phyloP scores from a whole-genome alignment of 2,329 filamentous ascomycete genomes.

The Capronia coronata region DNA sequence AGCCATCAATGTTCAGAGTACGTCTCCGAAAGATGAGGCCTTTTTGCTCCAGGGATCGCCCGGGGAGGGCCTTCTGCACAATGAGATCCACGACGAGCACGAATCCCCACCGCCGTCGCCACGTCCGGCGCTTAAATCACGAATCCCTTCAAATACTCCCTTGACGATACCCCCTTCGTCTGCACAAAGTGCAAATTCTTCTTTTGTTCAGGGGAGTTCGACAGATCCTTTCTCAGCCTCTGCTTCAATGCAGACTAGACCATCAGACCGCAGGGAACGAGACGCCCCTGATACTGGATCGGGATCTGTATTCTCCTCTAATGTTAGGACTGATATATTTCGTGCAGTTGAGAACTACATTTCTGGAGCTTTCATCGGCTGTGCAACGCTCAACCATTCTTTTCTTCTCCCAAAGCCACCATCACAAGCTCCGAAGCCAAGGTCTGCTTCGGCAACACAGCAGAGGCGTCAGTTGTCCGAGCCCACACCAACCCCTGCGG shows the following conservation, averaged over 20 bases:
- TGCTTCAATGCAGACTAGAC: conserved; percentile 4
- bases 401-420: conserved; percentile 54
- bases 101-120: conserved; percentile 18
- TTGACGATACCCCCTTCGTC: not conserved
- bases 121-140: conserved; percentile 9
- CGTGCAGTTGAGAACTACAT: conserved; percentile 73
- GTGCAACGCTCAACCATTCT: conserved; percentile 67
- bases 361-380: conserved; percentile 59
- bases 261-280: conserved; percentile 1
- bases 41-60: conserved; percentile 25
- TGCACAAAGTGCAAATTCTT: not conserved
- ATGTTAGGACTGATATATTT: conserved; percentile 51
- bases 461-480: conserved; percentile 34
- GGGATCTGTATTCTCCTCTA: not conserved
- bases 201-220: conserved; percentile 12
- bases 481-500: conserved; percentile 21
- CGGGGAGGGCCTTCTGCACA: conserved; percentile 16
- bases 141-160: conserved; percentile 16
- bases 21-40: conserved; percentile 16
- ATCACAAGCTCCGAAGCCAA: conserved; percentile 37
- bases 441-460: conserved; percentile 29
- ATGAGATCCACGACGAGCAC: conserved; percentile 12
- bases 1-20: conserved; percentile 1
- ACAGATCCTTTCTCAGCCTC: conserved; percentile 16
- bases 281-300: not conserved